Evolutionary conservation across 2,329 filamentous ascomycete species (phyloP), one percentile per base, ranked within the genome.

Genomic region (Cyphellophora europaea): DNA sequence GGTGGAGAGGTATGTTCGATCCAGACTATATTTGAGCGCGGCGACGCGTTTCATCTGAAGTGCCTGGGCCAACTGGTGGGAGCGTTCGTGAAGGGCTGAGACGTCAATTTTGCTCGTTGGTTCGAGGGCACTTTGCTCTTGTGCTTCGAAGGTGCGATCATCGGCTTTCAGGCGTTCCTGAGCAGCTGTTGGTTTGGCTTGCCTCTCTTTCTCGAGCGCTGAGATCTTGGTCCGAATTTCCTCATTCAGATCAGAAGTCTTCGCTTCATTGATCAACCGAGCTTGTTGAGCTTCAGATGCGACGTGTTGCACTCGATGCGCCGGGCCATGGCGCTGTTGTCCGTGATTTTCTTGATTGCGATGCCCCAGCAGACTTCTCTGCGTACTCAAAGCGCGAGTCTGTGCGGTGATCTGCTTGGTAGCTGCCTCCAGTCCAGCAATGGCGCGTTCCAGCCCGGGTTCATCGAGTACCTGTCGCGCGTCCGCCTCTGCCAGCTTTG

Each of bases 1-100:
- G 19, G 37, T 23, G 29, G 43, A 35, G 11, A 49, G 40, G 27
- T 47, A 48, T 11, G 32, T 33, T 11, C 36, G 31, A 27, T 45
- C 39, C n/a, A 49, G 35, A n/a, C 36, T 36, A 29, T 44, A 34
- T 27, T 43, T 40, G 31, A 49, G 21, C 11, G 33, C 19, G 19
- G 43, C 27, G 10, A 32, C 19, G 2, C 37, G 40, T 15, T 42
- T 43, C 30, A 40, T 19, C 3, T 30, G 36, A 8, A 49, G 37
- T 11, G 44, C 38, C 3, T 12, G 12, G 2, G 27, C 39, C 6
- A 46, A 30, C n/a, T 21, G 36, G 13, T 27, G 23, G 25, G 33
- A 29, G 25, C 38, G 33, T 10, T 27, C 13, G 11, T 18, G 13
- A 6, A 34, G 8, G 3, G 32, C 30, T n/a, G 33, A 36, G 27